Percentiles rank a stretch among this genome's conserved stretches.
phyloP scores from a whole-genome alignment of 2,329 filamentous ascomycete genomes.

The Penicillium hordei region DNA sequence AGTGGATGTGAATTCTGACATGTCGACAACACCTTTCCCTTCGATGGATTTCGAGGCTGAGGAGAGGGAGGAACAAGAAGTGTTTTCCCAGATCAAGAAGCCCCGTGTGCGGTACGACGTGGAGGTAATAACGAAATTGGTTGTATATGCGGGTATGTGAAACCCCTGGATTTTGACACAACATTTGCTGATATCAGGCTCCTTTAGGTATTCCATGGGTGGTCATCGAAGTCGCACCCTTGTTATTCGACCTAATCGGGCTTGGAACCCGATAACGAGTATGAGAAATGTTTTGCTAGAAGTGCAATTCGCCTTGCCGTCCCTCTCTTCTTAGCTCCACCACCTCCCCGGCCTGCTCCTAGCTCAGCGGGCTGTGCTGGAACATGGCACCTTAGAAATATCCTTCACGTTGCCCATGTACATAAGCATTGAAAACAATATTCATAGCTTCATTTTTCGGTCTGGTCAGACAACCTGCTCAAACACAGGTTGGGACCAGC shows the following conservation, averaged over 20 bases:
- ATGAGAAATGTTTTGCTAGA: background rate
- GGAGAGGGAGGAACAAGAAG: conserved; percentile 65
- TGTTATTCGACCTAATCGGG: conserved; percentile 62
- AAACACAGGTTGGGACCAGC: background rate
- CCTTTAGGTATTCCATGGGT: conserved; percentile 74
- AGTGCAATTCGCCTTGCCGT: background rate
- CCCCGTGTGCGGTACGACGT: conserved; percentile 94
- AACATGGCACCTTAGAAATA: conserved; percentile 4
- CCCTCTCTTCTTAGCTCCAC: background rate
- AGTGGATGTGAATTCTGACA: conserved; percentile 32
- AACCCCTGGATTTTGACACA: background rate
- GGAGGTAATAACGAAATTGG: conserved; percentile 95
- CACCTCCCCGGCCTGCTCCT: conserved; percentile 3
- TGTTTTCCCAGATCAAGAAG: conserved; percentile 80
- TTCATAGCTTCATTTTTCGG: conserved; percentile 6
- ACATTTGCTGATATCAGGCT: conserved; percentile 4
- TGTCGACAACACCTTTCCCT: conserved; percentile 24
- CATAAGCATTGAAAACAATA: conserved; percentile 20
- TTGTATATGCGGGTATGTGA: conserved; percentile 81
- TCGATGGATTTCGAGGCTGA: conserved; percentile 38
- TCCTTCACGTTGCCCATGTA: conserved; percentile 20
- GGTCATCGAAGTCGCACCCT: conserved; percentile 71
- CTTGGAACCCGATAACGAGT: conserved; percentile 19
- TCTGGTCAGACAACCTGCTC: background rate
- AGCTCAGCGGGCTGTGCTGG: conserved; percentile 20